These are phyloP conservation scores for Coemansia sp. DNA, from an alignment of 192 early-diverging fungal species.

Conservation along the genomic window DNA sequence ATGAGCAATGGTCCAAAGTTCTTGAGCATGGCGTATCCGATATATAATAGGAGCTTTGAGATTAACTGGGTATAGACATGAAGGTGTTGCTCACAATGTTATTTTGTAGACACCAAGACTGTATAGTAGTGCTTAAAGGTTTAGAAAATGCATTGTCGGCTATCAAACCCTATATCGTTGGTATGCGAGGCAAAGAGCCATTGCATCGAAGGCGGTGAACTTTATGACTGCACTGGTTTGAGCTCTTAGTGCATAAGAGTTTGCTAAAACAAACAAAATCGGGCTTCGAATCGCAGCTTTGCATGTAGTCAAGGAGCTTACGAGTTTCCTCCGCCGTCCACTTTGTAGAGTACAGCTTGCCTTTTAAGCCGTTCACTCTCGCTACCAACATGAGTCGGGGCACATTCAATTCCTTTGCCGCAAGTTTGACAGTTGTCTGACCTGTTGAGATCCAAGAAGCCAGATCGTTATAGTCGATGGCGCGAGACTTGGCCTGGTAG, in stretches of 20 bases:
- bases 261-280: background rate
- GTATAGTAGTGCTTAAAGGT: no score
- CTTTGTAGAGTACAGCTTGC: background rate
- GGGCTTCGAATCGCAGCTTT: background rate
- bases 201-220: background rate
- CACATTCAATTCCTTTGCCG: background rate
- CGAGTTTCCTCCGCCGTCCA: background rate
- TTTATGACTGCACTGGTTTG: background rate
- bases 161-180: background rate
- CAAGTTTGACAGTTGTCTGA: background rate
- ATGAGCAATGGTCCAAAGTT: background rate
- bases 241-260: background rate
- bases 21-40: no score
- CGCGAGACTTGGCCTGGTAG: background rate
- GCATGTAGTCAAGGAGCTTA: background rate
- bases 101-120: no score
- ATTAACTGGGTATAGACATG: no score
- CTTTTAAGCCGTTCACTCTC: background rate
- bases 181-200: background rate
- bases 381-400: background rate
- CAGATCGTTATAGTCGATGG: background rate
- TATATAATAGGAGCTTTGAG: no score
- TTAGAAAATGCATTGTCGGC: no score
- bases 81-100: background rate
- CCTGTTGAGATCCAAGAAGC: background rate